A percentile compares a stretch with the other conserved stretches of the same genome.
Evolutionary conservation across 352 stramenopile species (phyloP).

Genomic region (Phytophthora tentaculata): DNA sequence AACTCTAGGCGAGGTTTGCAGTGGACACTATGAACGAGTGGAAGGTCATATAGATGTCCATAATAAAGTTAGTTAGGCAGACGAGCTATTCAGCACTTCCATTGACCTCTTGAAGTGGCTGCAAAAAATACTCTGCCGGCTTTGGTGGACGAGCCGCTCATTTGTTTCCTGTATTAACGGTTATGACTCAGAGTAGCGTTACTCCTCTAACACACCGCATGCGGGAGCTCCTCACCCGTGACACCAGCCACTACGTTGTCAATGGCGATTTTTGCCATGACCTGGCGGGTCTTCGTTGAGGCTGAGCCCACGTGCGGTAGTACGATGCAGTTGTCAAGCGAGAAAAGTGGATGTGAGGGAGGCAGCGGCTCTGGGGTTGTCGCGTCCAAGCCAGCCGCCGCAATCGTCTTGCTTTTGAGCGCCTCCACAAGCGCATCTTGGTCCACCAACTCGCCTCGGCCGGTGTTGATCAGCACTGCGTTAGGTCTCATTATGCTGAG

Average conservation of each 20-base stretch:
- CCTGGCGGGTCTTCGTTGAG: conserved; percentile 66
- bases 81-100: conserved; percentile 1
- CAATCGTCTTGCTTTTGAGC: conserved; percentile 47
- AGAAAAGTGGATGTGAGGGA: conserved; percentile 72
- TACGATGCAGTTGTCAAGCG: conserved; percentile 67
- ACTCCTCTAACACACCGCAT: conserved; percentile 40
- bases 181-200: not conserved
- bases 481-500: conserved; percentile 80
- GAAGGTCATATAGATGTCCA: conserved; percentile 7
- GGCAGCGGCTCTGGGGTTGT: conserved; percentile 90
- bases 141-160: not conserved
- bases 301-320: conserved; percentile 50
- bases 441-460: conserved; percentile 89
- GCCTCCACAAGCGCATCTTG: conserved; percentile 71
- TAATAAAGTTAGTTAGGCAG: conserved; percentile 2
- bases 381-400: conserved; percentile 82
- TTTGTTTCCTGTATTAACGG: not conserved
- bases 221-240: conserved; percentile 39
- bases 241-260: conserved; percentile 67
- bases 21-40: conserved; percentile 4
- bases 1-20: conserved; percentile 11
- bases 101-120: not conserved
- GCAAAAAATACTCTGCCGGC: not conserved
- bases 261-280: conserved; percentile 74
- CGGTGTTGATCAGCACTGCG: conserved; percentile 91